These are phyloP conservation scores for Picochlorum sp. DNA, from an alignment of 139 green algal species.

Conservation along the genomic window DNA sequence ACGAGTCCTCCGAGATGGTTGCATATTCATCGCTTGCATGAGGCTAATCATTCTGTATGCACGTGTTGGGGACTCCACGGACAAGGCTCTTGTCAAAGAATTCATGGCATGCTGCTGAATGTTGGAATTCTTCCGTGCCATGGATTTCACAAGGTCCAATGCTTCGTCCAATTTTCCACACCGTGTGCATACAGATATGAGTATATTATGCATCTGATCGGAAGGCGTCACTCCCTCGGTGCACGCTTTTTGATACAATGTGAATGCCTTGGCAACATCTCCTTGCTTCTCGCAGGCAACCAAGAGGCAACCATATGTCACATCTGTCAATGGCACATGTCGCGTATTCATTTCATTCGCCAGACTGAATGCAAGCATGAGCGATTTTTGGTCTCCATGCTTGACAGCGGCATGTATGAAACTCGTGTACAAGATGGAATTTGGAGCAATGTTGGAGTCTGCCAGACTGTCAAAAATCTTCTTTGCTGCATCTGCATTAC, in stretches of 20 bases:
- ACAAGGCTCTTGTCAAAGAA: conserved; percentile 37
- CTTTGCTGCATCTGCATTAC: conserved; percentile 18
- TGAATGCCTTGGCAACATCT: conserved; percentile 37
- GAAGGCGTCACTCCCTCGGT: conserved; percentile 33
- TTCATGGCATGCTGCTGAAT: conserved; percentile 48
- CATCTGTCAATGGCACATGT: conserved; percentile 30
- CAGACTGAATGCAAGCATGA: conserved; percentile 28
- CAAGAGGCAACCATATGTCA: conserved; percentile 59
- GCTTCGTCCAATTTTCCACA: conserved; percentile 45
- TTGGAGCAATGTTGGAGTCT: conserved; percentile 11
- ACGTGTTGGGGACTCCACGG: conserved; percentile 9
- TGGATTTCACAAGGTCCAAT: conserved; percentile 45
- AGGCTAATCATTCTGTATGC: conserved; percentile 47
- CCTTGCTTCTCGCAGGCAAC: conserved; percentile 23
- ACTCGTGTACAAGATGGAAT: conserved; percentile 45
- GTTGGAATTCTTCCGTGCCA: conserved; percentile 35
- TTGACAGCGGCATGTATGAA: conserved; percentile 41
- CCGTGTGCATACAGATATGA: conserved; percentile 40
- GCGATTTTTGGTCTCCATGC: background rate
- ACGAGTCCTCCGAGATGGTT: conserved; percentile 25
- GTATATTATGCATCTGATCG: conserved; percentile 49
- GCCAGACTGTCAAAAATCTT: conserved; percentile 26
- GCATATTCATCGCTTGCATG: conserved; percentile 29
- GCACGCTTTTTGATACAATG: conserved; percentile 42
- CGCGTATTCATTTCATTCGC: conserved; percentile 33